These are phyloP conservation scores for Agrocybe pediades DNA, from an alignment of 768 basidiomycete genomes.

Conservation along the genomic window DNA sequence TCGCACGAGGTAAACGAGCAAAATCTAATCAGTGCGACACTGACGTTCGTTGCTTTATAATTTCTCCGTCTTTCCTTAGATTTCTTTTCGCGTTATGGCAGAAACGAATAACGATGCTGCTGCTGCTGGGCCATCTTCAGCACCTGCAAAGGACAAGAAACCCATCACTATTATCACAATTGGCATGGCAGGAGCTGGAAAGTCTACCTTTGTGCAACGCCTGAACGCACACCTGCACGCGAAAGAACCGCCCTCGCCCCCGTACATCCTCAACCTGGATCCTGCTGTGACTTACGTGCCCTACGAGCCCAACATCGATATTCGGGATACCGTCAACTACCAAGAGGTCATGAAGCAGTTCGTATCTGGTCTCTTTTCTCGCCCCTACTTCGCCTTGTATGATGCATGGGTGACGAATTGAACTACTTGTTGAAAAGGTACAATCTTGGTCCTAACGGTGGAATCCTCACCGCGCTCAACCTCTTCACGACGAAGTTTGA, in stretches of 20 bases:
- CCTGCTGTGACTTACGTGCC: slow-evolving; percentile 92
- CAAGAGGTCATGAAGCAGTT: slow-evolving; percentile 99
- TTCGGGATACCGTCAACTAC: slow-evolving; percentile 96
- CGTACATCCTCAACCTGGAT: slow-evolving; percentile 97
- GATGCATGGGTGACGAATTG: slow-evolving; percentile 17
- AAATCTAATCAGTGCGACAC: slow-evolving; percentile 1
- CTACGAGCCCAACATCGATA: slow-evolving; percentile 97
- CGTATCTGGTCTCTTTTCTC: slow-evolving; percentile 15
- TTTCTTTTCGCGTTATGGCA: not conserved
- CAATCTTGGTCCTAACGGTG: slow-evolving; percentile 97
- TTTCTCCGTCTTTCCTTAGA: not conserved
- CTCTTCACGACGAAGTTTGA: slow-evolving; percentile 99
- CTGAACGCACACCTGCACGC: slow-evolving; percentile 92
- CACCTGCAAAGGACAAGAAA: slow-evolving; percentile 43
- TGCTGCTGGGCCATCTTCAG: slow-evolving; percentile 9
- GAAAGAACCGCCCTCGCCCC: slow-evolving; percentile 60
- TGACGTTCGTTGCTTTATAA: not conserved
- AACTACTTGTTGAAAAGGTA: slow-evolving; percentile 62
- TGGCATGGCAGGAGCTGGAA: slow-evolving; percentile 96
- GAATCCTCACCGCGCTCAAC: slow-evolving; percentile 95
- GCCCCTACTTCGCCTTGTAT: slow-evolving; percentile 6
- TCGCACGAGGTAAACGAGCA: too few relatives aligned
- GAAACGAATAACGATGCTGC: not conserved
- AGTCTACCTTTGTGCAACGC: slow-evolving; percentile 95
- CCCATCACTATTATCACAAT: slow-evolving; percentile 88